Conservation (phyloP, 345 rosid genomes). For the Combretum micranthum region DNA sequence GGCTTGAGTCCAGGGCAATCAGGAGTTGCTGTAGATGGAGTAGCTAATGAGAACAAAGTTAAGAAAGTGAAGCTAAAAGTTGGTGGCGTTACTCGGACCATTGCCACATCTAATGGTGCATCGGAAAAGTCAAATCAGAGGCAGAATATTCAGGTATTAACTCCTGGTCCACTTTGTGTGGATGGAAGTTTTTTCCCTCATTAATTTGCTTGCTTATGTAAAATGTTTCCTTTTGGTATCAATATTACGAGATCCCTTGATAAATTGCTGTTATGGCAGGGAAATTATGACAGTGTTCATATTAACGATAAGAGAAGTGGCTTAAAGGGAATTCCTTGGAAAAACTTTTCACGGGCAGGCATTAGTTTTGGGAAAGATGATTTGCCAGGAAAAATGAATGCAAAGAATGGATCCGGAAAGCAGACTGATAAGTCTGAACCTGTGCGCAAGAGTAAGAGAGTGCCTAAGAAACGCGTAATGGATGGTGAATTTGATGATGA, state of each 20-base stretch:
- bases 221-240: no score
- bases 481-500: constrained; percentile 62
- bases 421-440: constrained; percentile 51
- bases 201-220: no score
- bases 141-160: constrained; percentile 44
- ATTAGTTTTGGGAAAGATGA: constrained; percentile 53
- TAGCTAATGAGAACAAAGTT: constrained; percentile 39
- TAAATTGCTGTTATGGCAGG: constrained; percentile 32
- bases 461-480: constrained; percentile 51
- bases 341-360: constrained; percentile 51
- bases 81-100: constrained; percentile 46
- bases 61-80: constrained; percentile 69
- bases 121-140: constrained; percentile 23
- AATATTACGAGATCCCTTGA: not conserved
- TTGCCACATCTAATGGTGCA: constrained; percentile 43
- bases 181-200: no score
- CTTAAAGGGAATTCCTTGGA: constrained; percentile 70
- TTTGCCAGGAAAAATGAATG: constrained; percentile 38
- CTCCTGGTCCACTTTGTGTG: not conserved
- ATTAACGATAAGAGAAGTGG: constrained; percentile 44
- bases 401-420: constrained; percentile 34
- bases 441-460: constrained; percentile 73
- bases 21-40: constrained; percentile 24
- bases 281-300: constrained; percentile 37
- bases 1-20: constrained; percentile 28